Evolutionary conservation across 441 rosid genomes (phyloP).

Genomic region (Eutrema salsugineum): DNA sequence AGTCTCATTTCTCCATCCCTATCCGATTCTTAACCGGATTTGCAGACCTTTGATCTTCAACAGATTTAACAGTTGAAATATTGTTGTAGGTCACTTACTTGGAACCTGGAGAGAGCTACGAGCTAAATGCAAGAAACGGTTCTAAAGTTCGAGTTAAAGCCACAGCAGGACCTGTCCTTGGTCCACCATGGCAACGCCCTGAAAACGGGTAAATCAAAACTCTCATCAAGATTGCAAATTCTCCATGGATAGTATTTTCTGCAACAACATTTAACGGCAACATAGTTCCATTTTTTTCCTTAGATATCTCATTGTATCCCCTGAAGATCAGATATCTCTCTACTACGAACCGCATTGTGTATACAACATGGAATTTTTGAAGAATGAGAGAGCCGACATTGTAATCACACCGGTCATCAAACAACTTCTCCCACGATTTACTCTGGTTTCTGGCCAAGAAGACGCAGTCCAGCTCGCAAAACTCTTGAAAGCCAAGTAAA

Average conservation of each 20-base stretch:
- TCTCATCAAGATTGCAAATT: not conserved
- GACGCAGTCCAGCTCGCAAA: slow-evolving; percentile 86
- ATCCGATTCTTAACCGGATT: not conserved
- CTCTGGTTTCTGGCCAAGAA: slow-evolving; percentile 92
- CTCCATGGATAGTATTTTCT: not conserved
- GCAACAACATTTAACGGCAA: not conserved
- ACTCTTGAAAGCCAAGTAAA: slow-evolving; percentile 68
- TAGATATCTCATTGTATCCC: slow-evolving; percentile 66
- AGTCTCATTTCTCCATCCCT: not conserved
- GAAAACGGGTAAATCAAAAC: slow-evolving; percentile 64
- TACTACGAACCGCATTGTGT: slow-evolving; percentile 93
- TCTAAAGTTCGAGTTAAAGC: slow-evolving; percentile 56
- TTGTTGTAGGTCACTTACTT: slow-evolving; percentile 64
- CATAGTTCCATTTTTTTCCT: not conserved
- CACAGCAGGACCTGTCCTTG: slow-evolving; percentile 84
- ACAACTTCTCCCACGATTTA: slow-evolving; percentile 86
- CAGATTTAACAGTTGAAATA: not conserved
- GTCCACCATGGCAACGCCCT: slow-evolving; percentile 99
- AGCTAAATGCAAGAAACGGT: slow-evolving; percentile 47
- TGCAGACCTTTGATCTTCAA: not conserved
- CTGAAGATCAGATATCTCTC: slow-evolving; percentile 54
- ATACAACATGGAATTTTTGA: slow-evolving; percentile 48
- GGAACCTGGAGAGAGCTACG: slow-evolving; percentile 70
- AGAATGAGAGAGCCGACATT: slow-evolving; percentile 71
- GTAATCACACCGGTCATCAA: slow-evolving; percentile 86